Base-by-base conservation (phyloP, 2,329 filamentous ascomycete genomes). In the Arthrobotrys conoides region DNA sequence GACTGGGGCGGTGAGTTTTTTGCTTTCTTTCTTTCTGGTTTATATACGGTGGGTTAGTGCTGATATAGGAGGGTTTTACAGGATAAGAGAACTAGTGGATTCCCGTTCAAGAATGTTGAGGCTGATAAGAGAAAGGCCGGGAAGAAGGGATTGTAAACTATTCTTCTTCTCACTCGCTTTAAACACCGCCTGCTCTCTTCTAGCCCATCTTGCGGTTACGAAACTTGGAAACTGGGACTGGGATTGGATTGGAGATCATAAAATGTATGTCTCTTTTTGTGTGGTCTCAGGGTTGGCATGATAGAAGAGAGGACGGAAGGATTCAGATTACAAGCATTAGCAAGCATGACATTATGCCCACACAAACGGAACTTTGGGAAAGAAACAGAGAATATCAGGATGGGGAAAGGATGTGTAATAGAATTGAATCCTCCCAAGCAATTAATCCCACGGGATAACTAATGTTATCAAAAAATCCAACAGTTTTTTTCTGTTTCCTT, bases 71-170 rank as follows among this genome's bases (percentile, higher is more conserved):
- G 3, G n/a, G 12, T 65, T 41, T 41, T 30, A 53, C 36, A 73
- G 38, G 91, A 92, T 82, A 91, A 91, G 86, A 86, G 90, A 82
- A 91, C 87, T 27, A 87, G 87, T 76, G 90, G 89, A 10, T 92
- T 89, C 81, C 90, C 90, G 2, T 92, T 92, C 83, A 86, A 86
- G 80, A 92, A 92, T 81, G 82, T 81, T 4, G 88, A 89, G 83
- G 87, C 88, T 48, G 85, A 86, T 51, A 87, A 87, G 82, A 88
- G 87, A 85, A 88, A 85, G 81, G 83, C 83, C 22, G 80, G 68
- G 46, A 81, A 81, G 80, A 81, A 80, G 66, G 71, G 55, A 41
- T 76, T 77, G 67, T 77, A 64, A 59, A 41, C 41, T 4, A 2
- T 55, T 36, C 14, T 16, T 30, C 27, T 30, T 3, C 3, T 30